phyloP scores from a whole-genome alignment of 768 basidiomycete species.

The Pulveroboletus sp. region DNA sequence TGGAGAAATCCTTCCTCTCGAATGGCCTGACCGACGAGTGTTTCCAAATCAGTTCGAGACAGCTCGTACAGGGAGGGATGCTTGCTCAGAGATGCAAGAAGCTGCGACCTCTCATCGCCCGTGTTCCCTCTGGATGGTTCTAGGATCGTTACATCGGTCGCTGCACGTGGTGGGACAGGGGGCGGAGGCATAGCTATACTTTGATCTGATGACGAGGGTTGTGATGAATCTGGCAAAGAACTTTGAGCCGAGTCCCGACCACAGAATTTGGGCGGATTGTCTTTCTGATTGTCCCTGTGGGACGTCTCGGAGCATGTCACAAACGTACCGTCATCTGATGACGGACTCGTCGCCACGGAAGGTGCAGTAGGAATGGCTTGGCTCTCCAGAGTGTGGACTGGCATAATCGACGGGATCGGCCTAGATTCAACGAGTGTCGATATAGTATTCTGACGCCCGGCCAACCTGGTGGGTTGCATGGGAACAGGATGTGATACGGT shows the following conservation, averaged over 20 bases:
- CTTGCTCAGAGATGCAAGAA: constrained; percentile 41
- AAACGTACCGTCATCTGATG: constrained; percentile 28
- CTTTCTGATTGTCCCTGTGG: constrained; percentile 2
- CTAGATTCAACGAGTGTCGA: background rate
- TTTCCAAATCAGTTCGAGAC: constrained; percentile 48
- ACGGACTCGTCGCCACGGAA: constrained; percentile 5
- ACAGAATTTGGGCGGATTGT: background rate
- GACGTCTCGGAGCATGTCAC: constrained; percentile 26
- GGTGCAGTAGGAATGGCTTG: background rate
- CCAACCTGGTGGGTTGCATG: background rate
- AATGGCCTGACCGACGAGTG: constrained; percentile 54
- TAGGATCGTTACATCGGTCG: background rate
- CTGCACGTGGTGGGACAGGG: constrained; percentile 20
- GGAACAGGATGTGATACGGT: background rate
- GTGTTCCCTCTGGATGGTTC: constrained; percentile 6
- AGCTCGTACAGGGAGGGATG: constrained; percentile 50
- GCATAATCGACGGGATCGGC: background rate
- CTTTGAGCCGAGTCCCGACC: constrained; percentile 5
- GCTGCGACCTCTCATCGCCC: constrained; percentile 10
- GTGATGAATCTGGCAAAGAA: constrained; percentile 32
- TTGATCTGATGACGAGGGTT: constrained; percentile 26
- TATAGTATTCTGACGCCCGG: constrained; percentile 4
- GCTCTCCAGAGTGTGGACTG: background rate
- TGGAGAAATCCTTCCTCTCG: constrained; percentile 73
- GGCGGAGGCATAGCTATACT: constrained; percentile 29